Base-by-base conservation (phyloP, 2,329 filamentous ascomycete species). In the Colletotrichum sp. region DNA sequence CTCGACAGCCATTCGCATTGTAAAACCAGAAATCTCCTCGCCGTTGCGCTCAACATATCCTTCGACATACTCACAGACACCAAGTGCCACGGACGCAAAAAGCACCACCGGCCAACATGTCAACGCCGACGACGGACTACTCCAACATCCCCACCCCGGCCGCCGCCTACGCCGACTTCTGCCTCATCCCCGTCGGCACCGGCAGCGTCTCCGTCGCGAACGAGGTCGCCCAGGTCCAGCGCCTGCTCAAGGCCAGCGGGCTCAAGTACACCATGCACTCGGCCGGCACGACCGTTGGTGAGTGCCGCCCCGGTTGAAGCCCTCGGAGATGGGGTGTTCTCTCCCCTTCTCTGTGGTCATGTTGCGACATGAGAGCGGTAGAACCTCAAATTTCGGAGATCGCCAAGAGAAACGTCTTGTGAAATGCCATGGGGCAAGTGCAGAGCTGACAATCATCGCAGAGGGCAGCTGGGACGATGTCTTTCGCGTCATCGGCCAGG, bases 401-500 rank as follows among this genome's bases (percentile, higher is more conserved):
- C 26, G 26, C 26, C 26, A 28, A 28, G 26, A 28, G 26, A 28
- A 28, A 28, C 26, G 26, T 28, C 26, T 28, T 28, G 26, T 28
- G 26, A 28, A 28, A 28, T 28, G 26, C 26, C 26, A 28, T 28
- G 26, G 26, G 26, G 26, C 26, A 28, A 10, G 18, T 18, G 16
- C 39, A 5, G 43, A 21, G 39, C 72, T 74, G 0, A 99, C 96
- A 0, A 90, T 98, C 70, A 95, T 87, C n/a, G 77, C 79, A 98
- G 96, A 99, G 87, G 97, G 96, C 4, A 90, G 92, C 55, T 99
- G 97, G 96, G 94, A 98, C 78, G 92, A 94, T 36, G 96, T 98
- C 74, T 96, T 98, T 90, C 89, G 87, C 72, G 90, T 96, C 32
- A 94, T 98, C 79, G 96, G 96, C n/a, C 94, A 96, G 86, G 95